phyloP scores from a whole-genome alignment of 192 early-diverging fungal genomes.

The Coemansia erecta region DNA sequence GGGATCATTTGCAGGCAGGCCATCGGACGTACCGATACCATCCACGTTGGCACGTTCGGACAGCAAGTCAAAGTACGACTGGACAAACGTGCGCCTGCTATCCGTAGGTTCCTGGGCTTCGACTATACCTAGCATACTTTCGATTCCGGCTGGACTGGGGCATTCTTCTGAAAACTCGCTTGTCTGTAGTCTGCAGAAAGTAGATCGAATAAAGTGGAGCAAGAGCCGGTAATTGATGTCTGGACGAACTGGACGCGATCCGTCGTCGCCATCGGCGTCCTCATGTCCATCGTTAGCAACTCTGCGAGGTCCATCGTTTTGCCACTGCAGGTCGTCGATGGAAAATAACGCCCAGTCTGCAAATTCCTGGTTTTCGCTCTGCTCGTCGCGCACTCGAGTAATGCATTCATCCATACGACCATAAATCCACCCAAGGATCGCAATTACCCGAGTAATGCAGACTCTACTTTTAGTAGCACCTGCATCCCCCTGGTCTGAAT shows the following conservation, averaged over 20 bases:
- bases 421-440: constrained; percentile 35
- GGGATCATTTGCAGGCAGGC: not conserved
- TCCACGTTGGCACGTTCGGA: too few species aligned
- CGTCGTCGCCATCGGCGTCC: constrained; percentile 26
- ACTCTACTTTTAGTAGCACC: not conserved
- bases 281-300: constrained; percentile 11
- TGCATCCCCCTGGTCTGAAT: not conserved
- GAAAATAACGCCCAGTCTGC: constrained; percentile 39
- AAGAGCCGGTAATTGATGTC: constrained; percentile 34
- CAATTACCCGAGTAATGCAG: constrained; percentile 19
- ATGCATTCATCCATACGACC: constrained; percentile 28
- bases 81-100: not conserved
- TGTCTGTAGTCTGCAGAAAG: constrained; percentile 15
- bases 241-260: constrained; percentile 29
- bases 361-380: constrained; percentile 44
- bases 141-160: not conserved
- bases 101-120: not conserved
- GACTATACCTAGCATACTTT: constrained; percentile 2
- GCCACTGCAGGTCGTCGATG: constrained; percentile 42
- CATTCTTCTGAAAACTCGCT: not conserved
- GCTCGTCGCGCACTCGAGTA: constrained; percentile 20
- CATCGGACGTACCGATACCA: too few species aligned
- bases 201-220: constrained; percentile 28
- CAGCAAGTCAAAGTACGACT: constrained; percentile 24
- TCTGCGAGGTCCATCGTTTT: constrained; percentile 35